Conservation (phyloP, 495 filamentous ascomycete genomes). For the Evernia prunastri region DNA sequence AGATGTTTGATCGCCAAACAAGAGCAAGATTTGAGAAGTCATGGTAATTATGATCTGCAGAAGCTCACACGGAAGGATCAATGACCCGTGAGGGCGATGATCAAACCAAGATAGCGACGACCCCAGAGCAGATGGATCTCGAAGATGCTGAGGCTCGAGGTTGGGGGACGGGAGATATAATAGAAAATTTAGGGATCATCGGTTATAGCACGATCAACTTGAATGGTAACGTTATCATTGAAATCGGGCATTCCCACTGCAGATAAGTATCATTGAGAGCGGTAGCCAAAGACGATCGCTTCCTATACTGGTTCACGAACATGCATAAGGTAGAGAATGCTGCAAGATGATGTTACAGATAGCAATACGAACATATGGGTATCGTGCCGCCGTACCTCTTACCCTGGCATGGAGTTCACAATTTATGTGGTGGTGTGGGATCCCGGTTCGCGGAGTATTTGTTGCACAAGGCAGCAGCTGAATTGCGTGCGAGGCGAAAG, state of each 20-base stretch:
- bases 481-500: not conserved
- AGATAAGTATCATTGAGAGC: not conserved
- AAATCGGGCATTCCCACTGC: not conserved
- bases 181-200: not conserved
- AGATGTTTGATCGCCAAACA: slow-evolving; percentile 25
- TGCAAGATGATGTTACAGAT: not conserved
- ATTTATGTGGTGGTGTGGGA: not conserved
- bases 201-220: not conserved
- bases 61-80: not conserved
- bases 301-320: not conserved
- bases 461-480: not conserved
- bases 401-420: not conserved
- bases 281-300: not conserved
- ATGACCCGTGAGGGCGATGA: not conserved
- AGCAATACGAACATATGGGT: too few species aligned
- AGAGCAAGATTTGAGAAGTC: slow-evolving; percentile 9
- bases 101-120: not conserved
- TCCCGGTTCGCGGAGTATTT: too few species aligned
- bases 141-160: not conserved
- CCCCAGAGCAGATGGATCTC: not conserved
- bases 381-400: too few species aligned
- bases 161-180: not conserved
- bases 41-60: not conserved
- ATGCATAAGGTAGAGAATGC: not conserved
- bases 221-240: not conserved